Evolutionary conservation across 352 stramenopile species (phyloP), one percentile per base, ranked within the genome.

Genomic region (Globisporangium parvum): DNA sequence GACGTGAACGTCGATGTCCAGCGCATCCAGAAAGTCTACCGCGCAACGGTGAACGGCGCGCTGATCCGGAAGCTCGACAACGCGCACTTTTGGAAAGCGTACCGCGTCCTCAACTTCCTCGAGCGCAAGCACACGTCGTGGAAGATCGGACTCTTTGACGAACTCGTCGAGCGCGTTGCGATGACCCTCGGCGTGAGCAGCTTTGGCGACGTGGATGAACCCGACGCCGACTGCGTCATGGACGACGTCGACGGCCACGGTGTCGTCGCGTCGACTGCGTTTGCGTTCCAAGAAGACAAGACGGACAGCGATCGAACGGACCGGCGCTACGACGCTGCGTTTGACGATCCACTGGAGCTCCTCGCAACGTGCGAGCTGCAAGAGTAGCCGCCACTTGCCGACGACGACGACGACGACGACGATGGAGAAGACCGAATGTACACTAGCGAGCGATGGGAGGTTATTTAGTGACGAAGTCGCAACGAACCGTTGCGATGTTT

Each of bases 21-120:
- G 71, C 88, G 97, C 55, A 90, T 98, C 47, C 80, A 98, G 55
- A 97, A 98, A 66, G 88, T 98, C n/a, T 96, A 92, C 48, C 85
- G 96, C 1, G 72, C 91, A 50, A 64, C 67, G n/a, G 66, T 85
- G 14, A 88, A 92, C 47, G 85, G 82, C 23, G 61, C 75, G 33
- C 69, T 88, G 54, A 67, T 94, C 45, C 75, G 73, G 45, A 94
- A 94, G 60, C 64, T 91, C 46, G 82, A 91, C 62, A 93, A 93
- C 60, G 85, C 85, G 12, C 78, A 91, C 47, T 94, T 94, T 54
- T 93, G 82, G 82, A 79, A 91, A 50, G 85, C 80, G 4, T 81
- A 78, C 56, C 65, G 66, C 15, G 79, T 88, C 47, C 80, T 88
- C 42, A 70, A 87, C 57, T 93, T 91, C 53, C 69, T 94, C 53